A percentile compares a stretch with the other conserved stretches of the same genome.
Evolutionary conservation across 2,329 filamentous ascomycete species (phyloP).

Genomic region (Lachnellula hyalina): DNA sequence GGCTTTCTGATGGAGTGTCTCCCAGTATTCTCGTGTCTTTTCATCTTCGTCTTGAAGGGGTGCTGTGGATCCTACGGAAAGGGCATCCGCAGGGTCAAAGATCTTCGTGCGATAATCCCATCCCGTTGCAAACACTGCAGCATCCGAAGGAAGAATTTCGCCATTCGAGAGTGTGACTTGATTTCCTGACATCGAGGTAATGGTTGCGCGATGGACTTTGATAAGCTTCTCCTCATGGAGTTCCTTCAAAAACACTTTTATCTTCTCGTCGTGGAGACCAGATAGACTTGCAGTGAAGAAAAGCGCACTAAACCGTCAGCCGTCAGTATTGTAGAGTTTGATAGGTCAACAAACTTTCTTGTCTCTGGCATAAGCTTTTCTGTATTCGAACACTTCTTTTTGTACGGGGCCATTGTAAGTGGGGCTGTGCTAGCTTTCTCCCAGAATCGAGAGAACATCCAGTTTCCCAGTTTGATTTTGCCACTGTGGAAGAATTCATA

Average conservation of each 20-base stretch:
- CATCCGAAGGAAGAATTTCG: slow-evolving; percentile 1
- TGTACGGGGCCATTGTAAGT: slow-evolving; percentile 8
- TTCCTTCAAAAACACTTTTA: slow-evolving; percentile 5
- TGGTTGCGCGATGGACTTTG: slow-evolving; percentile 12
- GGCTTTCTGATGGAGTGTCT: no score
- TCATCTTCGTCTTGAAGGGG: no score
- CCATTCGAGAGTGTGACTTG: neutral
- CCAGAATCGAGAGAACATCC: slow-evolving; percentile 7
- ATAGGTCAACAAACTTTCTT: neutral
- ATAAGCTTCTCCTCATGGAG: slow-evolving; percentile 9
- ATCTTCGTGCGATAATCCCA: slow-evolving; percentile 6
- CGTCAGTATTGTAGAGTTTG: no score
- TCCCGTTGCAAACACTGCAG: slow-evolving; percentile 12
- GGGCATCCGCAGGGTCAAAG: slow-evolving; percentile 1
- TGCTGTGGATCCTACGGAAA: neutral
- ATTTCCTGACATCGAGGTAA: slow-evolving; percentile 7
- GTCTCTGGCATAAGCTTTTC: slow-evolving; percentile 10
- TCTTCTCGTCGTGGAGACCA: no score
- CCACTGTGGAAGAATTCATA: slow-evolving; percentile 14
- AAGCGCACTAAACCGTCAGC: no score
- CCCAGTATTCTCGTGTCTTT: no score
- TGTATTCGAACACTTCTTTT: slow-evolving; percentile 8
- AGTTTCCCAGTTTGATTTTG: slow-evolving; percentile 9
- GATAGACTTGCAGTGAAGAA: no score
- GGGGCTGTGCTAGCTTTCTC: slow-evolving; percentile 3